phyloP scores from a whole-genome alignment of 2,329 filamentous ascomycete genomes.

The Berkeleyomyces basicola region DNA sequence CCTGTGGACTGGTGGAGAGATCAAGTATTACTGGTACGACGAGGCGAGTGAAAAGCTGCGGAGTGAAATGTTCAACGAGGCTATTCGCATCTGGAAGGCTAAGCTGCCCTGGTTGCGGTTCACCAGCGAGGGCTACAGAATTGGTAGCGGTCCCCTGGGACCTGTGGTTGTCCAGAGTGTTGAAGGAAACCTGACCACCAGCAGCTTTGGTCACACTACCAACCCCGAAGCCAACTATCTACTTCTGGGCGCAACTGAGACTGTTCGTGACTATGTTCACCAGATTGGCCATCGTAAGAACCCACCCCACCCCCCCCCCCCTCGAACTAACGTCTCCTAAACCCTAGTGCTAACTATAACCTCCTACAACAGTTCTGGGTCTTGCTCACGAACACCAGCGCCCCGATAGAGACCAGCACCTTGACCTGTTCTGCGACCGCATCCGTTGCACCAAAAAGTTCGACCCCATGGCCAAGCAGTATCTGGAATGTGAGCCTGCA shows the following conservation, averaged over 20 bases:
- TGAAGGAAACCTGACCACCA: neutral
- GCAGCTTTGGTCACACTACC: conserved; percentile 2
- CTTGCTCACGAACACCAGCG: conserved; percentile 10
- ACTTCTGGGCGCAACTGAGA: no score
- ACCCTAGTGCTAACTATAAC: neutral
- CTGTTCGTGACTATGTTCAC: conserved; percentile 3
- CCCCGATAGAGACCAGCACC: conserved; percentile 1
- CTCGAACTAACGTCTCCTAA: no score
- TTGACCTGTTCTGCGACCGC: conserved; percentile 6
- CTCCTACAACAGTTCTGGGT: conserved; percentile 4
- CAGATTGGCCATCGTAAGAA: conserved; percentile 12
- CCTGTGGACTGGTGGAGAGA: neutral
- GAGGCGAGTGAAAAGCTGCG: neutral
- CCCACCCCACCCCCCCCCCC: no score
- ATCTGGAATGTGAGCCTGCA: neutral
- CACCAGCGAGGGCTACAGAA: neutral
- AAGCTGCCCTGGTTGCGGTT: conserved; percentile 10
- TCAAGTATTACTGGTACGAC: neutral
- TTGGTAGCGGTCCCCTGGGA: neutral
- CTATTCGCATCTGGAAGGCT: neutral
- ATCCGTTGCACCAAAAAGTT: conserved; percentile 3
- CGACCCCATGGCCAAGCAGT: neutral
- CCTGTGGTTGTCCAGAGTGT: neutral
- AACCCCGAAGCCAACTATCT: neutral
- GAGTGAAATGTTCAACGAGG: neutral